phyloP scores from a whole-genome alignment of 1,284 basidiomycete genomes.

The Clitocybe nebularis region DNA sequence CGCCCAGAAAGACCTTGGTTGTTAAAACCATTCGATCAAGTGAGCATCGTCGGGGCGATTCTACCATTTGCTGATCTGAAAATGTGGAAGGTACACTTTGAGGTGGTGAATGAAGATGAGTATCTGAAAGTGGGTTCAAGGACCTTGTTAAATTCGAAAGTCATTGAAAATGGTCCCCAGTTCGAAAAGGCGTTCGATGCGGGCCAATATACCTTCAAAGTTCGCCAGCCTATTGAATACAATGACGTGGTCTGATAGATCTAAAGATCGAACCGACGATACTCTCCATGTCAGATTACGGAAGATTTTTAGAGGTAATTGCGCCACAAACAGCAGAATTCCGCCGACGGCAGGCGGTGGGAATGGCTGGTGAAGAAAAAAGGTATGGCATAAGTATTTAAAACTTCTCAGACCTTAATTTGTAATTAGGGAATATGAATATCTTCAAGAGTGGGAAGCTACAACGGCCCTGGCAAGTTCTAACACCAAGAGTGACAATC shows the following conservation, averaged over 20 bases:
- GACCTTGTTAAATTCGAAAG: too few relatives aligned
- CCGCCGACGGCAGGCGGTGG: constrained; percentile 32
- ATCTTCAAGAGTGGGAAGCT: constrained; percentile 32
- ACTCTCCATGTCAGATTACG: constrained; percentile 56
- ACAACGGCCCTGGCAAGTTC: constrained; percentile 13
- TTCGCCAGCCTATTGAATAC: constrained; percentile 18
- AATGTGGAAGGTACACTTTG: constrained; percentile 39
- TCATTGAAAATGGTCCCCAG: constrained; percentile 23
- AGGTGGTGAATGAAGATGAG: constrained; percentile 39
- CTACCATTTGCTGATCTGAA: neutral
- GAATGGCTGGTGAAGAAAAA: constrained; percentile 34
- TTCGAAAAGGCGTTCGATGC: constrained; percentile 57
- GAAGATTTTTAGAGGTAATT: constrained; percentile 40
- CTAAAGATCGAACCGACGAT: constrained; percentile 41
- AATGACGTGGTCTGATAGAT: neutral
- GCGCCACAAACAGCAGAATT: constrained; percentile 41
- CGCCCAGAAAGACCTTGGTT: constrained; percentile 52
- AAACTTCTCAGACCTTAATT: neutral
- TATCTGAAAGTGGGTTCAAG: constrained; percentile 39
- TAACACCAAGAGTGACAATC: neutral
- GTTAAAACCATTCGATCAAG: constrained; percentile 63
- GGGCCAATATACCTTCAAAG: constrained; percentile 57
- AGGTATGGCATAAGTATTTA: constrained; percentile 26
- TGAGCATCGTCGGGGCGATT: too few relatives aligned
- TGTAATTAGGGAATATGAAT: constrained; percentile 25